Evolutionary conservation across 192 early-diverging fungal genomes (phyloP).

Genomic region (Backusella australiensis): DNA sequence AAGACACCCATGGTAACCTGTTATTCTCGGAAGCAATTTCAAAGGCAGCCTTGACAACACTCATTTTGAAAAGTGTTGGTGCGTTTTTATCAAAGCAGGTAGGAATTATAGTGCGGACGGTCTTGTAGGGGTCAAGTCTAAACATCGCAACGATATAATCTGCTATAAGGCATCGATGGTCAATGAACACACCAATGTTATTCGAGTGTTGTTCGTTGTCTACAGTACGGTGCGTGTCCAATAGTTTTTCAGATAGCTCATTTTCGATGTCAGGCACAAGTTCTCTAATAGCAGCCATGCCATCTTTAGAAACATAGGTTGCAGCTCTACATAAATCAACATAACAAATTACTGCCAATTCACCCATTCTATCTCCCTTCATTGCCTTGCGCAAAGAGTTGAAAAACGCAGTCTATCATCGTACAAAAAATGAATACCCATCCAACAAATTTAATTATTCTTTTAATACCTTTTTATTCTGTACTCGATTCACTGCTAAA

Average conservation of each 20-base stretch:
- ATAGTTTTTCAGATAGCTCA: slow-evolving; percentile 69
- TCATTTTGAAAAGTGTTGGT: slow-evolving; percentile 72
- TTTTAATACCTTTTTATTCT: slow-evolving; percentile 13
- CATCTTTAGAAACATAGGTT: slow-evolving; percentile 60
- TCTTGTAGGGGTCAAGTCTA: slow-evolving; percentile 68
- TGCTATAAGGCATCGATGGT: slow-evolving; percentile 68
- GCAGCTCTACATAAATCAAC: slow-evolving; percentile 71
- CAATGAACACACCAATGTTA: slow-evolving; percentile 51
- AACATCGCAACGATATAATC: slow-evolving; percentile 71
- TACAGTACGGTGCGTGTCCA: slow-evolving; percentile 46
- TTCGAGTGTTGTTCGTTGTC: slow-evolving; percentile 17
- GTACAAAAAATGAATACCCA: neutral
- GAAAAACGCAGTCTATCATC: slow-evolving; percentile 46
- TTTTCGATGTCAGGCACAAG: slow-evolving; percentile 69
- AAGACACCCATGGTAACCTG: slow-evolving; percentile 64
- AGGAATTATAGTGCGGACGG: slow-evolving; percentile 67
- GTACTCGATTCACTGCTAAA: slow-evolving; percentile 30
- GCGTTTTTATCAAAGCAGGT: slow-evolving; percentile 62
- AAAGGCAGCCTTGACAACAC: slow-evolving; percentile 70
- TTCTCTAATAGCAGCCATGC: slow-evolving; percentile 54
- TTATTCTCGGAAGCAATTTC: slow-evolving; percentile 62
- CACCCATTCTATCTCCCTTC: slow-evolving; percentile 50
- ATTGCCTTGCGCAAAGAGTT: slow-evolving; percentile 53
- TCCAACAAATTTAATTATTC: neutral
- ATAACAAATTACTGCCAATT: slow-evolving; percentile 67